These are phyloP conservation scores for Heracleum sosnowskyi DNA, from an alignment of 129 eudicot species.

Conservation along the genomic window DNA sequence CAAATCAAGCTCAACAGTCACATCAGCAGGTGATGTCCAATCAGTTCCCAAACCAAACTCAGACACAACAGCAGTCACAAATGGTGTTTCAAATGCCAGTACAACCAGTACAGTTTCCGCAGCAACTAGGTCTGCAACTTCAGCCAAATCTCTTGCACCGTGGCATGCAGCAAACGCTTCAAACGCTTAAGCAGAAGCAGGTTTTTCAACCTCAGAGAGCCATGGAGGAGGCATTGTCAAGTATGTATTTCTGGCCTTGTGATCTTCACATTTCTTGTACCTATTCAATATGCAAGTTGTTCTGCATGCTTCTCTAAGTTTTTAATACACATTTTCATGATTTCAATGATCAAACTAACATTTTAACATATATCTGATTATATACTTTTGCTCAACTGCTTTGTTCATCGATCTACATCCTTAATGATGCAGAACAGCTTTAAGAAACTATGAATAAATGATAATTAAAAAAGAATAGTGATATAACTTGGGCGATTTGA, in stretches of 20 bases:
- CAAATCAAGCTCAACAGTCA: conserved; percentile 68
- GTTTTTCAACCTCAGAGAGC: conserved; percentile 64
- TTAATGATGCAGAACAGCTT: too few species aligned
- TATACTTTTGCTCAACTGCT: too few species aligned
- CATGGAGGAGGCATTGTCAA: conserved; percentile 62
- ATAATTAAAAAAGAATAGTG: too few species aligned
- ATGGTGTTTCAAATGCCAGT: conserved; percentile 81
- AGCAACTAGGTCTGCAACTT: too few species aligned
- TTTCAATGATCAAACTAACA: background rate
- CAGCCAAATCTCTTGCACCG: too few species aligned
- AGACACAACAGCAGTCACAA: conserved; percentile 61
- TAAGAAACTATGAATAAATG: too few species aligned
- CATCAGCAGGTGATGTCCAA: conserved; percentile 75
- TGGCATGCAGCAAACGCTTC: conserved; percentile 83
- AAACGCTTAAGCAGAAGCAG: conserved; percentile 71
- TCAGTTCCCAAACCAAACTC: conserved; percentile 48
- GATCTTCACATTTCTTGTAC: background rate
- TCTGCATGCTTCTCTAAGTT: background rate
- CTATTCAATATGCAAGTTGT: background rate
- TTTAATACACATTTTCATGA: background rate
- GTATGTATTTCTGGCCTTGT: conserved; percentile 32
- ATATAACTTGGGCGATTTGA: too few species aligned
- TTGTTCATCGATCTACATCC: too few species aligned
- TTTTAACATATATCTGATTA: background rate
- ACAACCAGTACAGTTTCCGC: too few species aligned